Conservation (phyloP, 345 rosid species). For the Capsella bursapastoris region DNA sequence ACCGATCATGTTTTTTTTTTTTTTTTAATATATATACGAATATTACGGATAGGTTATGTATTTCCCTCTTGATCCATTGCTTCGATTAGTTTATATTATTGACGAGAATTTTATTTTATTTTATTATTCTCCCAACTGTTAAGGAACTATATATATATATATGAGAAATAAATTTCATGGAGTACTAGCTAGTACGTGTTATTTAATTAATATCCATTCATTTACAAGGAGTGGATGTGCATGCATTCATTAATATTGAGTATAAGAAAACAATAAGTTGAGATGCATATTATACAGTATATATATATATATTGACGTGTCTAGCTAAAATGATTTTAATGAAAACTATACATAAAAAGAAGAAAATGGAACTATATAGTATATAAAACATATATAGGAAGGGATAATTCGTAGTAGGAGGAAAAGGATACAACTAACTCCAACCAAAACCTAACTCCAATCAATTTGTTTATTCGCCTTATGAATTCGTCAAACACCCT, state of each 20-base stretch:
- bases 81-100: not conserved
- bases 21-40: no score
- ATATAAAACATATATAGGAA: no score
- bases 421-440: conserved; percentile 34
- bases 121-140: not conserved
- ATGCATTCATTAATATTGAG: not conserved
- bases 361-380: no score
- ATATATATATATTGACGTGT: no score
- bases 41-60: not conserved
- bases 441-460: conserved; percentile 36
- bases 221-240: not conserved
- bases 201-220: not conserved
- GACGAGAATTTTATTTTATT: not conserved
- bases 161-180: not conserved
- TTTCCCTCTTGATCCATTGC: not conserved
- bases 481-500: no score
- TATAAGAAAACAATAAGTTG: no score
- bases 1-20: not conserved
- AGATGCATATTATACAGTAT: no score
- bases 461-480: not conserved
- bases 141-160: no score
- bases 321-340: not conserved
- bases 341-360: not conserved
- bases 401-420: conserved; percentile 1
- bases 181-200: not conserved